Base-by-base conservation (phyloP, 179 eudicot genomes). In the Vitellaria paradoxa region DNA sequence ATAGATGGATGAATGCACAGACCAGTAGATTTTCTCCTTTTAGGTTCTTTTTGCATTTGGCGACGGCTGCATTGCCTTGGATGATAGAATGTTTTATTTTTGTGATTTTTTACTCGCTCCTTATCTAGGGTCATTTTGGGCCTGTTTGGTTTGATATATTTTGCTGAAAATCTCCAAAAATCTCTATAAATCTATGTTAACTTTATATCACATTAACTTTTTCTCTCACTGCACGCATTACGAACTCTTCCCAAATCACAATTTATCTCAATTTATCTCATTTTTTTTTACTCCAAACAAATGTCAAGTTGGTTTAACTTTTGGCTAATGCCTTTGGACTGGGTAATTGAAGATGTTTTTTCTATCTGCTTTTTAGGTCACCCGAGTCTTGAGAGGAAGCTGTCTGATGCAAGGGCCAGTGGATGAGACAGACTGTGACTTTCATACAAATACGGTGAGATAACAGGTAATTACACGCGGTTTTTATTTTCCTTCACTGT, bases 381-480 rank as follows among this genome's bases (percentile, higher is more conserved):
- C 82, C 45, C 73, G 80, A 42, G 63, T 84, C 9, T 76, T 79
- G 81, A 72, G 78, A 18, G 87, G 85, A 37, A 79, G 53, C 50
- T 73, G 45, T 57, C 68, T 49, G 65, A 79, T 75, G 76, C 75
- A 77, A 60, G 83, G 83, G 64, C 79, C 78, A 30, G 72, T 49
- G 8, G 77, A 70, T 49, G 81, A 82, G 61, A 52, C 70, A 15
- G 72, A 68, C 45, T 47, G 20, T 61, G 65, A 80, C 75, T 26
- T 74, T 57, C 78, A 40, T 74, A 56, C 75, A 12, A 72, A 77
- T 77, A 82, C 30, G 83, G 87, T 79, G 81, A 79, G 87, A 70
- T 74, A 60, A 45, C 68, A 66, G 82, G 81, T 83, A 75, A 80
- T 73, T 14, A 76, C 68, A 40, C 62, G 47, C 7, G 47, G 21